Percentiles rank a stretch among this genome's conserved stretches.
These are phyloP conservation scores for Cercophora sp. DNA, from an alignment of 495 filamentous ascomycete species.

Conservation along the genomic window DNA sequence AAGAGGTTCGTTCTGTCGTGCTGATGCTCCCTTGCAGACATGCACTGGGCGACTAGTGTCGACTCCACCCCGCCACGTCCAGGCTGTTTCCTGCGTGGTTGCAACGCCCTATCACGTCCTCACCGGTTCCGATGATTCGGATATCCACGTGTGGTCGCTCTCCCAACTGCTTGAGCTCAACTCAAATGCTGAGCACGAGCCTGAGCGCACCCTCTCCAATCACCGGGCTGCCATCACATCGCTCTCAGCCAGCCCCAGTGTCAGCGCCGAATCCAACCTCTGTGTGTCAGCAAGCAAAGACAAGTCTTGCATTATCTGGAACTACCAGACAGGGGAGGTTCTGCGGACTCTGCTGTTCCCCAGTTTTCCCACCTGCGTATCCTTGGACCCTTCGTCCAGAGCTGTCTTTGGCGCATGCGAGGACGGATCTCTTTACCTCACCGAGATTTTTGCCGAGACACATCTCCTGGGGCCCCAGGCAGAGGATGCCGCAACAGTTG, in stretches of 20 bases:
- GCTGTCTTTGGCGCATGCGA: constrained; percentile 79
- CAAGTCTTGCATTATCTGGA: constrained; percentile 82
- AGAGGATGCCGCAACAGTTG: constrained; percentile 44
- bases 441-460: constrained; percentile 65
- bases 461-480: constrained; percentile 54
- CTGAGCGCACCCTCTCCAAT: constrained; percentile 66
- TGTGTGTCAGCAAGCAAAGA: constrained; percentile 76
- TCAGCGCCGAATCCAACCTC: constrained; percentile 61
- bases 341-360: constrained; percentile 78
- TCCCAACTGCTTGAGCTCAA: constrained; percentile 61
- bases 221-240: constrained; percentile 77
- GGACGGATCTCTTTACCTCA: constrained; percentile 75
- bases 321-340: constrained; percentile 70
- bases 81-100: constrained; percentile 72
- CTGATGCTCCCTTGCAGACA: constrained; percentile 55
- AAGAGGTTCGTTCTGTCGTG: neutral
- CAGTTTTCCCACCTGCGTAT: constrained; percentile 63
- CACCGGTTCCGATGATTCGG: constrained; percentile 84
- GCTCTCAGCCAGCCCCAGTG: constrained; percentile 62
- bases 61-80: constrained; percentile 84
- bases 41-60: constrained; percentile 83
- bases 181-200: constrained; percentile 48
- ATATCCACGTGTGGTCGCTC: constrained; percentile 85
- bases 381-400: constrained; percentile 78
- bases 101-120: constrained; percentile 73